These are phyloP conservation scores for Camellia lanceoleosa DNA, from an alignment of 148 eudicot species.

Conservation along the genomic window DNA sequence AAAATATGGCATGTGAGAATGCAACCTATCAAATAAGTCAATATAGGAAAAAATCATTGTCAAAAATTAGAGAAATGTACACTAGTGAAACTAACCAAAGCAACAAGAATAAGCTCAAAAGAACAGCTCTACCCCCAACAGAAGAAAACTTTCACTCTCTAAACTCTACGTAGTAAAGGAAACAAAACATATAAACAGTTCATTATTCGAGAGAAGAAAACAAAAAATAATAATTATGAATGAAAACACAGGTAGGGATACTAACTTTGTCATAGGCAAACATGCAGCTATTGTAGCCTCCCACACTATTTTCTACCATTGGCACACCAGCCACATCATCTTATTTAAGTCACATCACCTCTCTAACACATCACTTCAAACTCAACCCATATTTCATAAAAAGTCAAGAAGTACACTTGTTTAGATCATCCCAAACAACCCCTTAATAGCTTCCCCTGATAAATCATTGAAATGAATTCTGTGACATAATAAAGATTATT, in stretches of 20 bases:
- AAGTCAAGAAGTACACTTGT: too few species aligned
- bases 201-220: not conserved
- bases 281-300: slow-evolving; percentile 97
- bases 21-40: not conserved
- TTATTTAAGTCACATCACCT: too few species aligned
- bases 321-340: slow-evolving; percentile 83
- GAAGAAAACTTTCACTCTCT: not conserved
- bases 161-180: not conserved
- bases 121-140: not conserved
- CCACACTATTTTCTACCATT: slow-evolving; percentile 89
- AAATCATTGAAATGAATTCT: slow-evolving; percentile 14
- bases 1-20: too few species aligned
- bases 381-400: too few species aligned
- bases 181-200: not conserved
- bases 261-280: slow-evolving; percentile 98
- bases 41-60: not conserved
- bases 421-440: too few species aligned
- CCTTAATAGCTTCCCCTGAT: slow-evolving; percentile 75
- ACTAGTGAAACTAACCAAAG: not conserved
- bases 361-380: too few species aligned
- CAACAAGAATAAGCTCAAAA: not conserved
- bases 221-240: not conserved
- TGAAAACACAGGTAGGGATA: not conserved
- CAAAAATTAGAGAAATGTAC: not conserved
- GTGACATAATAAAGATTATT: not conserved